Conservation (phyloP, 2,329 filamentous ascomycete species). For the Ilyonectria destructans region DNA sequence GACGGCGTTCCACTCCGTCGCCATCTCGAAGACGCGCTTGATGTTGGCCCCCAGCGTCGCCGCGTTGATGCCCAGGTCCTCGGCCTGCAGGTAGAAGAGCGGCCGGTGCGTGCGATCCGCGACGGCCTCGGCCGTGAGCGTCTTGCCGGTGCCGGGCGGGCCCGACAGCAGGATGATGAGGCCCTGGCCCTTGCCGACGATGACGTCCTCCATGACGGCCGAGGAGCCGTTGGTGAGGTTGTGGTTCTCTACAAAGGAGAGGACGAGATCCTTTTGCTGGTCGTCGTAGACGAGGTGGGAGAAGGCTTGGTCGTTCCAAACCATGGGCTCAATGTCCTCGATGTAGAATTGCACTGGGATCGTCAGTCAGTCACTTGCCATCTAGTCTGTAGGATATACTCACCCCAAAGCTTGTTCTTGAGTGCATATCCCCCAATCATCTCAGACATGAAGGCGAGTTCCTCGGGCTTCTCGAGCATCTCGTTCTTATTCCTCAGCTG, state of each 20-base stretch:
- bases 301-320: conserved; percentile 64
- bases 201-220: conserved; percentile 57
- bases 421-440: conserved; percentile 62
- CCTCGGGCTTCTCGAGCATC: conserved; percentile 57
- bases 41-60: conserved; percentile 64
- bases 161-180: conserved; percentile 64
- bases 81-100: conserved; percentile 63
- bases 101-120: conserved; percentile 62
- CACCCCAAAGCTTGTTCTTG: conserved; percentile 64
- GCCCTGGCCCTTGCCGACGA: conserved; percentile 61
- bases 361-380: conserved; percentile 20
- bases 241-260: conserved; percentile 66
- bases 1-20: conserved; percentile 66
- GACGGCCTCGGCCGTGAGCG: conserved; percentile 61
- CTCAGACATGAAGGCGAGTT: conserved; percentile 61
- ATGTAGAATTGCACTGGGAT: conserved; percentile 55
- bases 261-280: conserved; percentile 63
- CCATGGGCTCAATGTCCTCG: conserved; percentile 60
- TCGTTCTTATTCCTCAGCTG: conserved; percentile 58
- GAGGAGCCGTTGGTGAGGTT: conserved; percentile 37
- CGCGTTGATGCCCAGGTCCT: conserved; percentile 64
- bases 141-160: conserved; percentile 65
- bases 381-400: conserved; percentile 37
- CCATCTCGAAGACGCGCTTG: conserved; percentile 63
- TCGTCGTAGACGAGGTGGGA: conserved; percentile 64